Base-by-base conservation (phyloP, 306 rosid species). In the Lathyrus aphaca region DNA sequence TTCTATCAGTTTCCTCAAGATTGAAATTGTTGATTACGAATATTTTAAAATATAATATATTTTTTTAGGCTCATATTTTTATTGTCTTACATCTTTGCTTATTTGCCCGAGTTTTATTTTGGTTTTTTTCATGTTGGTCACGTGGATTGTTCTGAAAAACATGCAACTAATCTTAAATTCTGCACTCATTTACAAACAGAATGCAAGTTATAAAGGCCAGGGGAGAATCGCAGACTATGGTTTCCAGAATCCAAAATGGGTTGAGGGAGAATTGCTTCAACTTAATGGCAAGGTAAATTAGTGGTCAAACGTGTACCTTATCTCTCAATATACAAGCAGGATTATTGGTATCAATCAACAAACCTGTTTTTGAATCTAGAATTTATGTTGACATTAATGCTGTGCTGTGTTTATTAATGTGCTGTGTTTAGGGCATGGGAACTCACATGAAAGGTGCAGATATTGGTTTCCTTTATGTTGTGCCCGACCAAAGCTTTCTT, bases 221-320 rank as follows among this genome's bases (percentile, higher is more conserved):
- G 97, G 99, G 61, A 79, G 97, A 86, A 89, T 84, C 75, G 95
- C 99, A n/a, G 97, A 87, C 69, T 79, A 83, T 32, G 96, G 99
- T 74, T 91, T 84, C 74, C 77, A 17, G 80, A 87, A 84, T 78
- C 93, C 99, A 68, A 82, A 86, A 79, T 95, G 99, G 99, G 93
- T 95, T 17, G 95, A 95, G 7, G 99, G 99, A 71, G 99, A 95
- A 82, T 84, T 95, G 71, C 95, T 95, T 69, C 97, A 91, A 77
- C 88, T 95, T 75, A 91, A 85, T 70, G 91, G 92, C 83, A 95
- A 85, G 97, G 99, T 95, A 84, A 77, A 59, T n/a, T 68, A 59
- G 42, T 54, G 3, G 69, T 62, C 16, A 68, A 9, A 77, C 15
- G 10, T 64, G 60, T 21, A 11, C 30, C 58, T 23, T 38, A 32